Base-by-base conservation (phyloP, 1,284 basidiomycete species). In the Microbotryum scabiosae region DNA sequence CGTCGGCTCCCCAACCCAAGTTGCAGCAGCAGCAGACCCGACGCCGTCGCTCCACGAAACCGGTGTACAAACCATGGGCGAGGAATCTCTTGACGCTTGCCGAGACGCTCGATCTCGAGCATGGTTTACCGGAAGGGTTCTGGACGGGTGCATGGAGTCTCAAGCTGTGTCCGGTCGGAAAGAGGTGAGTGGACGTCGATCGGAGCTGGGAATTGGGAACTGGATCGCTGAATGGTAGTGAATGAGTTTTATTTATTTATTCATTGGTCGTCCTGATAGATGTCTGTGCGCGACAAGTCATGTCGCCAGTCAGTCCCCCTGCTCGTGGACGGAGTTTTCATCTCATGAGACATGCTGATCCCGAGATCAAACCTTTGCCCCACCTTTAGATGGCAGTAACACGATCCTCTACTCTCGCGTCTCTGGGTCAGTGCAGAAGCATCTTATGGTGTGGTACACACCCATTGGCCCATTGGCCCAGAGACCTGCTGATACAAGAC, bases 151-250 rank as follows among this genome's bases (percentile, higher is more conserved):
- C 66, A 4, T 71, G 64, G 62, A 43, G 62, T 7, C 49, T 56
- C 21, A 48, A 60, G 10, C 69, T 66, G 7, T 57, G 65, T 2
- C 70, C 70, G 14, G 59, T 54, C 23, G 70, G 70, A 14, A 71
- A 71, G 52, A 46, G 70, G 16, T 65, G 57, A 36, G 36, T 59
- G 54, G 28, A 7, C 56, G 43, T 10, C 28, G 25, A n/a, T 10
- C 47, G 47, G 18, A 16, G 20, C 12, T 28, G 47, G 47, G 47
- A 21, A 30, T 4, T n/a, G n/a, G 5, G 21, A 28, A 30, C 3
- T n/a, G 51, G 32, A n/a, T 3, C 32, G 26, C 2, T 32, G n/a
- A 25, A 52, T 25, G n/a, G 16, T 12, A 18, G 5, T 41, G 14
- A 41, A 30, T 30, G 30, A n/a, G n/a, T n/a, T n/a, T n/a, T n/a